Percentiles rank a stretch among this genome's conserved stretches.
phyloP scores from a whole-genome alignment of 2,329 filamentous ascomycete genomes.

The Cladophialophora yegresii region DNA sequence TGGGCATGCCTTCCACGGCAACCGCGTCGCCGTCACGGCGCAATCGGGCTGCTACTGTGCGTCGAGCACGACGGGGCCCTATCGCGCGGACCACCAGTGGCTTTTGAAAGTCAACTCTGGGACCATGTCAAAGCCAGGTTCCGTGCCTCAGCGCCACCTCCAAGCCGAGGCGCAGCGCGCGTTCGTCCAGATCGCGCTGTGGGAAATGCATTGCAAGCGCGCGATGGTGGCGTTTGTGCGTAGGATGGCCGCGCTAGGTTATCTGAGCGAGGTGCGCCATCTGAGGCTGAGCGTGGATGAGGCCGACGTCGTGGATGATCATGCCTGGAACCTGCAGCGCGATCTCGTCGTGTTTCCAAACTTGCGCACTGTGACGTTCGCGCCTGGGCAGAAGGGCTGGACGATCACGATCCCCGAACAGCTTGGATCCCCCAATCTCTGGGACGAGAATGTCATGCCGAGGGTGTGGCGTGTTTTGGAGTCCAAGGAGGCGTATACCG shows the following conservation, averaged over 20 bases:
- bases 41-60: slow-evolving; percentile 23
- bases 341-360: slow-evolving; percentile 12
- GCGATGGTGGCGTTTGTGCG: slow-evolving; percentile 16
- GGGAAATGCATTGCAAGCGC: slow-evolving; percentile 24
- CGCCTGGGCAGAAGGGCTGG: slow-evolving; percentile 25
- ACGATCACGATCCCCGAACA: slow-evolving; percentile 15
- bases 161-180: slow-evolving; percentile 15
- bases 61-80: slow-evolving; percentile 21
- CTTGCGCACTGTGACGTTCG: slow-evolving; percentile 14
- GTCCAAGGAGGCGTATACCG: slow-evolving; percentile 14
- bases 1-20: slow-evolving; percentile 17
- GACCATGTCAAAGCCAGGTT: too few relatives aligned
- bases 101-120: slow-evolving; percentile 5
- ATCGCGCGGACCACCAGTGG: slow-evolving; percentile 25
- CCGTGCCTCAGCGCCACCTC: background rate
- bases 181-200: slow-evolving; percentile 21
- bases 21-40: slow-evolving; percentile 24
- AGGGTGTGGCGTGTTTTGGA: slow-evolving; percentile 14
- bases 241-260: slow-evolving; percentile 9
- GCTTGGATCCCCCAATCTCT: slow-evolving; percentile 13
- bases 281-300: slow-evolving; percentile 13
- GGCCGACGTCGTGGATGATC: background rate
- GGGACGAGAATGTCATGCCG: slow-evolving; percentile 19
- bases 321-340: slow-evolving; percentile 2
- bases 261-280: slow-evolving; percentile 15